phyloP scores from a whole-genome alignment of 1,284 basidiomycete genomes.

The Naganishia liquefaciens region DNA sequence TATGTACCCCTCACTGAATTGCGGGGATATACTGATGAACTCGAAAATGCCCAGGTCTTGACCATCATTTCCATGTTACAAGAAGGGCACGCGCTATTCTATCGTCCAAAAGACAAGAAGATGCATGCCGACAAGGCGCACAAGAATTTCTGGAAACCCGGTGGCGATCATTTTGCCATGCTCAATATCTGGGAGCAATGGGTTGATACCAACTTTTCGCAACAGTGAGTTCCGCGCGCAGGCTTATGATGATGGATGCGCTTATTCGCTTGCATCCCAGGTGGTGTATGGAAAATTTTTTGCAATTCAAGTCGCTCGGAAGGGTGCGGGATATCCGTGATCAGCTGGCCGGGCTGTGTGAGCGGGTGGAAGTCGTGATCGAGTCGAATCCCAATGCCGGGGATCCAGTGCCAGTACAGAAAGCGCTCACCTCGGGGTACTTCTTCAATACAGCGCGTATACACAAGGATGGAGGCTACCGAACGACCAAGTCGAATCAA shows the following conservation, averaged over 20 bases:
- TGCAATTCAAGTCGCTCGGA: constrained; percentile 93
- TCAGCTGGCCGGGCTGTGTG: constrained; percentile 90
- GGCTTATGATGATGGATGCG: background rate
- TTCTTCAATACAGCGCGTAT: constrained; percentile 91
- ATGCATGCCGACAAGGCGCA: constrained; percentile 93
- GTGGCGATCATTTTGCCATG: constrained; percentile 97
- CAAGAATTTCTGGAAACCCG: constrained; percentile 90
- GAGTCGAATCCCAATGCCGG: constrained; percentile 82
- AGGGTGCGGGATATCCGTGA: constrained; percentile 93
- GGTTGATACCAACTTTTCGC: constrained; percentile 94
- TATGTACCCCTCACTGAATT: constrained; percentile 48
- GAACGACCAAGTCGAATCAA: constrained; percentile 90
- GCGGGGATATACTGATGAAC: background rate
- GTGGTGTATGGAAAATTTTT: constrained; percentile 90
- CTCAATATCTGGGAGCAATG: constrained; percentile 98
- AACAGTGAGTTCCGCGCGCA: constrained; percentile 61
- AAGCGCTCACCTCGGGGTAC: constrained; percentile 90
- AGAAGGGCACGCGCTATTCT: constrained; percentile 92
- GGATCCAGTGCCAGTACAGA: constrained; percentile 89
- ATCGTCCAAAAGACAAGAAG: constrained; percentile 96
- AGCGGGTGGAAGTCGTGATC: constrained; percentile 92
- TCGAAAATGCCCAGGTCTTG: constrained; percentile 65
- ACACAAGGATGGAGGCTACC: constrained; percentile 88
- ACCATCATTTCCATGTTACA: constrained; percentile 98
- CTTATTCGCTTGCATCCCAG: constrained; percentile 28